Base-by-base conservation (phyloP, 2,329 filamentous ascomycete species). In the Fusarium denticulatum region DNA sequence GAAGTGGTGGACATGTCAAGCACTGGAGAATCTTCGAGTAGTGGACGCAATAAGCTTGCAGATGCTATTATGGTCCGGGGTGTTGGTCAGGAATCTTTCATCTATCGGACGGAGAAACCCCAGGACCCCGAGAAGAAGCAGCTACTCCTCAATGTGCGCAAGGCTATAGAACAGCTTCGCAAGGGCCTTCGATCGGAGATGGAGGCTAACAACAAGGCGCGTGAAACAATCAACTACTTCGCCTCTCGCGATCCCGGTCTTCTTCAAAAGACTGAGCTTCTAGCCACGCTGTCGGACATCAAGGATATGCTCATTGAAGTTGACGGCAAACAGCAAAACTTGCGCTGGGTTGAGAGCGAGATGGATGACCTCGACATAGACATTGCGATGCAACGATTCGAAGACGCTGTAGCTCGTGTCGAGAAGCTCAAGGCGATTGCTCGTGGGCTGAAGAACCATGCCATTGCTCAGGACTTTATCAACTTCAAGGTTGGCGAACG, bases 331-430 rank as follows among this genome's bases (percentile, higher is more conserved):
- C 95, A 98, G 81, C 94, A 98, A 80, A 98, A 96, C 80, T 88
- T 99, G 52, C 93, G 96, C 60, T 98, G 94, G 94, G 94, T 99
- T 0, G 96, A 99, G 81, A 91, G 91, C 59, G 94, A 98, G 83
- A 93, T 99, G 81, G 96, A 99, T 79, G 94, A 97, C 79, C 89
- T 99, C 11, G 96, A 99, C 79, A 98, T 98, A 77, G 93, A 97
- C 77, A 95, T 99, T 78, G 96, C 96, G 0, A 87, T 98, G 57
- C 96, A 98, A 80, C 89, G 90, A 46, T 96, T 97, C 74, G 95
- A 98, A 77, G 89, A 92, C 26, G 93, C 96, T 0, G 96, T 98
- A 1, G 87, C 88, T 10, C 90, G 92, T 36, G 93, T 98, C 3
- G 96, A 98, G 82, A 94, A 94, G 78, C 87, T 99, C 43, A 93